phyloP scores from a whole-genome alignment of 163 green algal genomes.

The Chloromonas sp. region DNA sequence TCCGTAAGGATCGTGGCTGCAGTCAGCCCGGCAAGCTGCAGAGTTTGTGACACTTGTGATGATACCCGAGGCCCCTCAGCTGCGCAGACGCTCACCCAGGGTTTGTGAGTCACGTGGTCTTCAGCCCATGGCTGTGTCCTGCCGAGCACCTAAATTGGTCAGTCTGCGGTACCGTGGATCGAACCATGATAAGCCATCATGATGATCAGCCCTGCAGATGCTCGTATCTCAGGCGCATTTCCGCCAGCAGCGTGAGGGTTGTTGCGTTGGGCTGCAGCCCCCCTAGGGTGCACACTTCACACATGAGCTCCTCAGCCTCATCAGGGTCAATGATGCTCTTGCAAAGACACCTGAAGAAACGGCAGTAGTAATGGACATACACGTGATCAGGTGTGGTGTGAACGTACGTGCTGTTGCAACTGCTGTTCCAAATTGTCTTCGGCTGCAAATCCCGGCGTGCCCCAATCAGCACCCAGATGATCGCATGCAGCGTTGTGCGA shows the following conservation, averaged over 20 bases:
- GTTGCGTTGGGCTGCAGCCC: constrained; percentile 6
- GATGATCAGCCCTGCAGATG: neutral
- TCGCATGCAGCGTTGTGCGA: neutral
- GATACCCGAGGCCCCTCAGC: too few species aligned
- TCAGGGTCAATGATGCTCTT: constrained; percentile 5
- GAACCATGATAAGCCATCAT: too few species aligned
- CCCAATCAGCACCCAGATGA: neutral
- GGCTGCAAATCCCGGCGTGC: neutral
- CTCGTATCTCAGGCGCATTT: constrained; percentile 13
- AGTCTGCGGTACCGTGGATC: too few species aligned
- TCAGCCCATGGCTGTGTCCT: too few species aligned
- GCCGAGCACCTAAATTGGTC: too few species aligned
- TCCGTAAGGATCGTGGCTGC: too few species aligned
- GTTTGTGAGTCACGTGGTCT: too few species aligned
- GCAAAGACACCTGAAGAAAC: constrained; percentile 6
- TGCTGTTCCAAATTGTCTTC: neutral
- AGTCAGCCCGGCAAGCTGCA: too few species aligned
- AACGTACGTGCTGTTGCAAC: too few species aligned
- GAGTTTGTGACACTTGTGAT: too few species aligned
- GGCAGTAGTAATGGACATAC: neutral
- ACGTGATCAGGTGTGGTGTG: too few species aligned
- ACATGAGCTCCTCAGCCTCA: constrained; percentile 9
- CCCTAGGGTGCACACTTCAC: constrained; percentile 10
- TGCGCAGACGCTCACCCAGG: too few species aligned
- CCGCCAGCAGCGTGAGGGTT: constrained; percentile 8